phyloP scores from a whole-genome alignment of 2,329 filamentous ascomycete genomes.

The Diaporthe amygdali region DNA sequence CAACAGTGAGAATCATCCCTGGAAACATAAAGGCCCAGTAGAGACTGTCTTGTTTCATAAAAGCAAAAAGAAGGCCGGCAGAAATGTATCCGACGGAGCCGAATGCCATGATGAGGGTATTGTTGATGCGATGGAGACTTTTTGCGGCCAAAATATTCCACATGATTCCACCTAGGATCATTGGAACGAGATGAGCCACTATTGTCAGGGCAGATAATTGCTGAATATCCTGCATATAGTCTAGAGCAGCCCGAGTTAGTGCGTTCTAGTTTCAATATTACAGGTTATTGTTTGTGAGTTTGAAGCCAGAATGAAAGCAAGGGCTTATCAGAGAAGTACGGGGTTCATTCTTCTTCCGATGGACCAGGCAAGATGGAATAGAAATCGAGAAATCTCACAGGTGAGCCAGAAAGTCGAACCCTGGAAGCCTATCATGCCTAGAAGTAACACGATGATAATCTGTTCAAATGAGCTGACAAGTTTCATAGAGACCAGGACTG shows the following conservation, averaged over 20 bases:
- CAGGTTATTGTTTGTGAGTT: not conserved
- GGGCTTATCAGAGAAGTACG: no score
- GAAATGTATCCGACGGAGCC: not conserved
- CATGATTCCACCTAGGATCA: not conserved
- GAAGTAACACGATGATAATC: not conserved
- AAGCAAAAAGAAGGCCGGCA: not conserved
- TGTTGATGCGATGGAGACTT: not conserved
- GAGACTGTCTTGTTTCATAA: not conserved
- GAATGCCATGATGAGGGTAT: not conserved
- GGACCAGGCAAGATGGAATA: no score
- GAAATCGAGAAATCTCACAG: no score
- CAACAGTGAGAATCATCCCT: not conserved
- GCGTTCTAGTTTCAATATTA: not conserved
- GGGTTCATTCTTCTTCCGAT: no score
- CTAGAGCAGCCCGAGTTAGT: not conserved
- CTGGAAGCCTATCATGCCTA: constrained; percentile 1
- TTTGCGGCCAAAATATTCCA: not conserved
- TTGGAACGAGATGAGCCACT: not conserved
- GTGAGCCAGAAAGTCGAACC: not conserved
- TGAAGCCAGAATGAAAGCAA: no score
- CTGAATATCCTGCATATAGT: not conserved
- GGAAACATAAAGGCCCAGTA: not conserved
- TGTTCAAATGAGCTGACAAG: not conserved
- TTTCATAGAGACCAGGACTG: no score
- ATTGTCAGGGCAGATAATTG: not conserved